These are phyloP conservation scores for Verticillium albo-atrum DNA, from an alignment of 2,329 filamentous ascomycete species.

Conservation along the genomic window DNA sequence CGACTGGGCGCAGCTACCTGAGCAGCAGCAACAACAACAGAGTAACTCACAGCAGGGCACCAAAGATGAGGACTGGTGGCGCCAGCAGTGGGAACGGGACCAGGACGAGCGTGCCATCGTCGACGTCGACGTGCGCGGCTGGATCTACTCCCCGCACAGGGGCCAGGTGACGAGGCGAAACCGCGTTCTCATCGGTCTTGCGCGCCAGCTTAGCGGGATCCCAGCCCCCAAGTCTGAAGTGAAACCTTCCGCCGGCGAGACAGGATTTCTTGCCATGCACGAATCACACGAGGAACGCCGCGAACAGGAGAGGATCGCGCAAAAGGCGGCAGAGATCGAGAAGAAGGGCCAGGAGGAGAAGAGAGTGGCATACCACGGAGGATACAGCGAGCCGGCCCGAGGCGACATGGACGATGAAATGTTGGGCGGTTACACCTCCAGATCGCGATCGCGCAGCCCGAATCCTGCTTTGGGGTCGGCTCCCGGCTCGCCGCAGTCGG, in stretches of 20 bases:
- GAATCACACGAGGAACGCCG: constrained; percentile 43
- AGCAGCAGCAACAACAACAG: constrained; percentile 20
- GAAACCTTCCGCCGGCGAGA: background rate
- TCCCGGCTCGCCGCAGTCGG: constrained; percentile 28
- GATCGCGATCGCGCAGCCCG: constrained; percentile 20
- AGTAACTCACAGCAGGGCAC: constrained; percentile 30
- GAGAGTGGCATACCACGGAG: constrained; percentile 63
- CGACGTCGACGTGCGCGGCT: constrained; percentile 91
- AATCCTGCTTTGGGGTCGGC: constrained; percentile 32
- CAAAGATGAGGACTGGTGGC: constrained; percentile 70
- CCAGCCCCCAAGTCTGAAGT: constrained; percentile 54
- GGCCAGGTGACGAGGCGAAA: constrained; percentile 86
- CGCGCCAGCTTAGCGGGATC: constrained; percentile 82
- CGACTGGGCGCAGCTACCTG: constrained; percentile 25
- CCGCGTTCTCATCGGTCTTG: constrained; percentile 78
- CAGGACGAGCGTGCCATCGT: constrained; percentile 83
- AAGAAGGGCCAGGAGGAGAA: constrained; percentile 67
- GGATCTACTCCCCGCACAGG: constrained; percentile 84
- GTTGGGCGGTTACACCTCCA: constrained; percentile 1
- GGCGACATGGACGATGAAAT: constrained; percentile 35
- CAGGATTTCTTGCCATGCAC: constrained; percentile 17
- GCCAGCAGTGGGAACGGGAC: constrained; percentile 70
- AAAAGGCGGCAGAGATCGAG: constrained; percentile 74
- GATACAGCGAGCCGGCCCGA: constrained; percentile 61
- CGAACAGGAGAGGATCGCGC: constrained; percentile 63